Evolutionary conservation across 805 yeast species (phyloP), one percentile per base, ranked within the genome.

Genomic region (Yarrowia yakushimensis): DNA sequence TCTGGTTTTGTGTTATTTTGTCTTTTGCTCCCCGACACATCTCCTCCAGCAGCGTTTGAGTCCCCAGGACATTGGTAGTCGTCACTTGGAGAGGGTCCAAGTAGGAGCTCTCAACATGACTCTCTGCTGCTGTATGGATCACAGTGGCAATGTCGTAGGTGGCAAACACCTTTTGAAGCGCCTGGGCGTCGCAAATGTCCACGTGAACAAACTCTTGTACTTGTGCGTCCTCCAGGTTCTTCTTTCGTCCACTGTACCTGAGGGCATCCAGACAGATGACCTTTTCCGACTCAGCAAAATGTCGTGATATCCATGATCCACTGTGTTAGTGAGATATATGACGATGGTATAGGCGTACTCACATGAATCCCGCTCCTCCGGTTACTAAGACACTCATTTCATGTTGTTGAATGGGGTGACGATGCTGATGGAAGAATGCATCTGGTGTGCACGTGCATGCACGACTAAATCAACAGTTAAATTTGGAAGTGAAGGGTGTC

Each of bases 321-420:
- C 74, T 71, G 36, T 5, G 61, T 55, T 55, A 55, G 48, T 0
- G 3, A 2, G 31, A 9, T 6, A 9, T 13, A 22, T 13, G 9
- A 25, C 10, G 33, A 17, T 20, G 18, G 34, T 15, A 4, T n/a
- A n/a, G n/a, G 27, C 17, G 17, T 25, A 67, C 74, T 61, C 65
- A 71, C 64, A 82, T 78, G 65, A 82, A 82, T 1, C 86, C 86
- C 6, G 82, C 82, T 1, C 85, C 85, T 7, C 86, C 86, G 8
- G 85, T 79, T 5, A 82, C 78, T 30, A 82, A 70, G 11, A 81
- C 67, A 46, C 62, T 68, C 48, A 41, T 55, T 55, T 34, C 59
- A 52, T 52, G 27, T 18, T 48, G 39, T 48, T 17, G 30, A 9
- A n/a, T 20, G 28, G 9, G 55, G 28, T 13, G 28, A 22, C 9